Evolutionary conservation across 305 asterid genomes (phyloP).

Genomic region (Lippia alba): DNA sequence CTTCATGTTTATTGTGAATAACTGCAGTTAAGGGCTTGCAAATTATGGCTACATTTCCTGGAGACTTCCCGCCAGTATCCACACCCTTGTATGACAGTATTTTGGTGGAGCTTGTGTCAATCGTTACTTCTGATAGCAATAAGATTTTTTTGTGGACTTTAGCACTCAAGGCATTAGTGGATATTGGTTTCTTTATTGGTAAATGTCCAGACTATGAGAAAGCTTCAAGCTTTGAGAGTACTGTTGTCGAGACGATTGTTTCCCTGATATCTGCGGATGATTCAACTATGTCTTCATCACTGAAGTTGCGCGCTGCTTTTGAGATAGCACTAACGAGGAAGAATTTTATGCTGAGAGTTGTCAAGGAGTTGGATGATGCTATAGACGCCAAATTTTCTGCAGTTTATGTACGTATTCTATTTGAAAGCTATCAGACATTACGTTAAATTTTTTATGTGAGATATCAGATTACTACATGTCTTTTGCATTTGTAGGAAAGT

Average conservation of each 20-base stretch:
- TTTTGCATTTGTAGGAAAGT: slow-evolving; percentile 9
- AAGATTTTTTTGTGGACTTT: slow-evolving; percentile 63
- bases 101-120: slow-evolving; percentile 65
- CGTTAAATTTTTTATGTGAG: slow-evolving; percentile 13
- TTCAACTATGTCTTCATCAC: slow-evolving; percentile 54
- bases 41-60: slow-evolving; percentile 83
- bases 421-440: slow-evolving; percentile 27
- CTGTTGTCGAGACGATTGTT: slow-evolving; percentile 68
- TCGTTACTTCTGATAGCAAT: slow-evolving; percentile 54
- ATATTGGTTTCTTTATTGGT: slow-evolving; percentile 66
- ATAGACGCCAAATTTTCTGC: slow-evolving; percentile 60
- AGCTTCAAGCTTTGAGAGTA: slow-evolving; percentile 61
- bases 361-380: slow-evolving; percentile 67
- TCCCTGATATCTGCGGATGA: slow-evolving; percentile 66
- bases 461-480: background rate
- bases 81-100: slow-evolving; percentile 61
- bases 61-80: slow-evolving; percentile 59
- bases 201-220: slow-evolving; percentile 60
- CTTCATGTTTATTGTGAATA: slow-evolving; percentile 32
- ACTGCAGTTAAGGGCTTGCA: slow-evolving; percentile 88
- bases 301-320: slow-evolving; percentile 74
- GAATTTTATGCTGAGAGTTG: slow-evolving; percentile 68
- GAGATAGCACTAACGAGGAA: slow-evolving; percentile 71
- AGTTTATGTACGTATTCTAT: slow-evolving; percentile 66
- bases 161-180: slow-evolving; percentile 68